Evolutionary conservation across 1,139 yeast genomes (phyloP), one percentile per base, ranked within the genome.

Genomic region (Scheffersomyces stambukii): DNA sequence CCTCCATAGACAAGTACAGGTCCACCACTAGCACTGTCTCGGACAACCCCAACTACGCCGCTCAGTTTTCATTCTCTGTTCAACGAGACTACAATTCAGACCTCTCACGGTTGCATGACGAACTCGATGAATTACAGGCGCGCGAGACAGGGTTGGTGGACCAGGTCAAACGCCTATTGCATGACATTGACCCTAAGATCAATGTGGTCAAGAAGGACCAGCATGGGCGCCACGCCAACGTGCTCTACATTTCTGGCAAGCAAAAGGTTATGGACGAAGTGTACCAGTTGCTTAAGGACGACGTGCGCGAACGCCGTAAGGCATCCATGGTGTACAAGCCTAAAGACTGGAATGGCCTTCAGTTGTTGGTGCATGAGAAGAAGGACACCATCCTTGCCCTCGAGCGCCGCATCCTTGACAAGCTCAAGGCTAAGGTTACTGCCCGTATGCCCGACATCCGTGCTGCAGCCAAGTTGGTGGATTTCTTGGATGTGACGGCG

Each of bases 401-500:
- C 26, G 91, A 82, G 46, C 50, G 50, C 3, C 39, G 38, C 6
- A 61, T 80, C 9, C 53, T 80, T 3, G 57, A 62, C 1, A 49
- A 49, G 4, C 52, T 81, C 19, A 57, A 72, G 19, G 33, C 34
- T 2, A 48, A 57, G 19, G 65, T 75, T 0, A 45, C 76, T 2
- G 51, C 52, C 0, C 41, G 55, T 19, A 57, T 68, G 10, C 46
- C 60, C 0, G 53, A 50, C 3, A 59, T 81, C n/a, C 60, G 85
- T 20, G 41, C 48, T 21, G 54, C 69, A 34, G 55, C 77, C 37
- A 46, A 60, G 30, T 45, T 67, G 27, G 59, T 80, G 16, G 96
- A 86, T 40, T 71, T 70, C 34, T 48, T 89, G 6, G 98, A 91
- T 52, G 77, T 82, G 1, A 64, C 83, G 0, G 56, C 77, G 6